Percentiles rank a stretch among this genome's conserved stretches.
Evolutionary conservation across 306 rosid genomes (phyloP).

Genomic region (Gleditsia sinensis): DNA sequence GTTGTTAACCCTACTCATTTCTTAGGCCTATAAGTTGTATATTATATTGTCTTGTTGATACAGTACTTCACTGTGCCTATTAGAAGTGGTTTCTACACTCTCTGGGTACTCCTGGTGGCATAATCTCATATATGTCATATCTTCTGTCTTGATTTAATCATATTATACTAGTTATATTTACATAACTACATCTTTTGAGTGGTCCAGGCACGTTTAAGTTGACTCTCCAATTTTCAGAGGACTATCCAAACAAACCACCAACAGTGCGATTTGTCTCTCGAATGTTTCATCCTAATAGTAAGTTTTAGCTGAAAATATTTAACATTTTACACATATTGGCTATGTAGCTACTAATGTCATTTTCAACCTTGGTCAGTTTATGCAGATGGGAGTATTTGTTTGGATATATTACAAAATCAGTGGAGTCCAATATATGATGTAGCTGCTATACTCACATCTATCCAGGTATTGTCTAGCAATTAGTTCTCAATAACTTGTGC

Average conservation of each 20-base stretch:
- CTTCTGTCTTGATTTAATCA: neutral
- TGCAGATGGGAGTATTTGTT: slow-evolving; percentile 55
- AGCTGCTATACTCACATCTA: slow-evolving; percentile 51
- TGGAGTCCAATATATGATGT: slow-evolving; percentile 61
- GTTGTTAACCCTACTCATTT: neutral
- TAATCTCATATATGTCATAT: neutral
- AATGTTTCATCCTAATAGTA: slow-evolving; percentile 83
- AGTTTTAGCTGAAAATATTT: slow-evolving; percentile 33
- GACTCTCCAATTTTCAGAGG: slow-evolving; percentile 73
- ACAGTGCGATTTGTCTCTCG: slow-evolving; percentile 79
- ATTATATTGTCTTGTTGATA: neutral
- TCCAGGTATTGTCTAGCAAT: slow-evolving; percentile 41
- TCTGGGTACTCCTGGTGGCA: neutral
- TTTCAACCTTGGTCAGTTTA: slow-evolving; percentile 38
- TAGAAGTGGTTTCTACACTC: neutral
- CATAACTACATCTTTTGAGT: slow-evolving; percentile 32
- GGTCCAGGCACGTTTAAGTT: slow-evolving; percentile 71
- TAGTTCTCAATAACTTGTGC: neutral
- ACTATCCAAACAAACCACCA: slow-evolving; percentile 81
- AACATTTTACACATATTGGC: slow-evolving; percentile 2
- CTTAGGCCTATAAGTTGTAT: neutral
- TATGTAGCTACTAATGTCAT: neutral
- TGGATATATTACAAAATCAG: slow-evolving; percentile 53
- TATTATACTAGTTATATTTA: slow-evolving; percentile 2
- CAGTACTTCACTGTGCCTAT: neutral